Evolutionary conservation across 2,329 filamentous ascomycete genomes (phyloP).

Genomic region (Reticulascus tulasneorum): DNA sequence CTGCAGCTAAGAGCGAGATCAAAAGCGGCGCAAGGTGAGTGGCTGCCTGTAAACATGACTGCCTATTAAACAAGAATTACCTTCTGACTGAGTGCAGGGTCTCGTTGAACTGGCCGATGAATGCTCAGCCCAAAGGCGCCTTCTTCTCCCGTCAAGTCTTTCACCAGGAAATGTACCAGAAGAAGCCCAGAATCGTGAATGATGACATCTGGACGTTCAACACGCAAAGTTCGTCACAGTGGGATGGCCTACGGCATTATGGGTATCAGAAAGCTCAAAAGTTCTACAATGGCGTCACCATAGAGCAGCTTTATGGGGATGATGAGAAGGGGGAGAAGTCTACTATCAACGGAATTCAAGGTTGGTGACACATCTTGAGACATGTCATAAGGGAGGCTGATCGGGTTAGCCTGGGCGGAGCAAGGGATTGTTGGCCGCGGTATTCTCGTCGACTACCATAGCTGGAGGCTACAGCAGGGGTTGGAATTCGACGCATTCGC

Average conservation of each 20-base stretch:
- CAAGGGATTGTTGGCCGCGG: constrained; percentile 45
- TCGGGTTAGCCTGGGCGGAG: constrained; percentile 11
- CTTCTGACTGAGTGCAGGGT: constrained; percentile 14
- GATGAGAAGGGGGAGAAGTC: constrained; percentile 16
- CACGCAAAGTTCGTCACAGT: constrained; percentile 34
- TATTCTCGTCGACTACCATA: constrained; percentile 48
- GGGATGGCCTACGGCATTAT: constrained; percentile 35
- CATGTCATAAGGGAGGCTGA: not conserved
- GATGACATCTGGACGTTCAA: constrained; percentile 31
- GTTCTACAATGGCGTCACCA: constrained; percentile 25
- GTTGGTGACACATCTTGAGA: not conserved
- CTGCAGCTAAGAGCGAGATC: constrained; percentile 48
- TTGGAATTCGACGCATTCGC: constrained; percentile 14
- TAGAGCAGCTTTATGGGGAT: constrained; percentile 46
- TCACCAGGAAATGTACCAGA: constrained; percentile 24
- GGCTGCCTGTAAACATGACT: not conserved
- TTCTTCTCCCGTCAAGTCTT: constrained; percentile 28
- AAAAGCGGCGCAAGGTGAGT: constrained; percentile 45
- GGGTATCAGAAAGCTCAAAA: constrained; percentile 31
- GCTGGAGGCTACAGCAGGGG: constrained; percentile 35
- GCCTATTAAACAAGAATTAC: not conserved
- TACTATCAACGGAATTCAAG: constrained; percentile 15
- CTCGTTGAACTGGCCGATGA: constrained; percentile 29
- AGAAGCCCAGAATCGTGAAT: constrained; percentile 23
- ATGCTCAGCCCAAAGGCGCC: constrained; percentile 23